Percentiles rank a stretch among this genome's conserved stretches.
phyloP scores from a whole-genome alignment of 495 filamentous ascomycete genomes.

The Daldinia loculata region DNA sequence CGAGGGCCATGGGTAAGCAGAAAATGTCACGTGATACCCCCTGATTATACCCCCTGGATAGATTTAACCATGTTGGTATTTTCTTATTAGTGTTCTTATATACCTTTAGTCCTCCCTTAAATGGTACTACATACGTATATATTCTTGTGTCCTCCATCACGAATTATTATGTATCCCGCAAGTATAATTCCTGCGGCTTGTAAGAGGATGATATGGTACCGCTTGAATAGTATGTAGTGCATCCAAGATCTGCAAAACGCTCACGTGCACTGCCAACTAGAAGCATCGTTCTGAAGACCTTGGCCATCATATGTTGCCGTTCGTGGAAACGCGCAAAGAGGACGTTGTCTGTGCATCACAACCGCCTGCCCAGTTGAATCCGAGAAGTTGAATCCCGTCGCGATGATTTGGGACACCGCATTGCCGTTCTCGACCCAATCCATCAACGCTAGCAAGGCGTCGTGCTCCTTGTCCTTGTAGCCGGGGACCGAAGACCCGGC shows the following conservation, averaged over 20 bases:
- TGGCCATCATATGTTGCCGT: constrained; percentile 32
- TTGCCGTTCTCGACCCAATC: constrained; percentile 61
- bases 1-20: neutral
- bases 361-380: constrained; percentile 36
- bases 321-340: constrained; percentile 54
- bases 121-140: neutral
- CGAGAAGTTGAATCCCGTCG: constrained; percentile 51
- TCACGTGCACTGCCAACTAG: constrained; percentile 41
- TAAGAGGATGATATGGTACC: neutral
- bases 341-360: constrained; percentile 52
- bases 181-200: neutral
- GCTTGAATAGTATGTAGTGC: neutral
- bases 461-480: constrained; percentile 54
- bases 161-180: neutral
- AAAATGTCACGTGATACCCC: neutral
- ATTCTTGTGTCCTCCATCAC: neutral
- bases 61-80: neutral
- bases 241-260: neutral
- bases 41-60: neutral
- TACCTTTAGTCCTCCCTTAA: too few species aligned
- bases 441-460: constrained; percentile 59
- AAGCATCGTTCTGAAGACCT: constrained; percentile 37
- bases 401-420: constrained; percentile 50
- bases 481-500: constrained; percentile 47
- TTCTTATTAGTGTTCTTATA: neutral